Percentiles rank a stretch among this genome's conserved stretches.
phyloP scores from a whole-genome alignment of 176 grass and related monocot species.

The Elaeis guineensis region DNA sequence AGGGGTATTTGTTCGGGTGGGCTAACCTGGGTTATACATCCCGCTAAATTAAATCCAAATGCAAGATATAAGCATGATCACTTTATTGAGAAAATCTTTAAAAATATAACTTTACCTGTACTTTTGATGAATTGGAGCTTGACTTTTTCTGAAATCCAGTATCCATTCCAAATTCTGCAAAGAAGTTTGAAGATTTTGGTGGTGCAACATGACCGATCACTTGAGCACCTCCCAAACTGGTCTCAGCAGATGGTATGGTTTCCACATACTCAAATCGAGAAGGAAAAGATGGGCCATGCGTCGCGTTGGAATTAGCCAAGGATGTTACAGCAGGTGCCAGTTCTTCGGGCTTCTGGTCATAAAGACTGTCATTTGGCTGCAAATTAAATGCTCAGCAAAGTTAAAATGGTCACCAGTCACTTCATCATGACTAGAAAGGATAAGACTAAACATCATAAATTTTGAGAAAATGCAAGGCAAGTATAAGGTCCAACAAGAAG shows the following conservation, averaged over 20 bases:
- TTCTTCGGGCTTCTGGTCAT: slow-evolving; percentile 90
- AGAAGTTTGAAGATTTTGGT: slow-evolving; percentile 77
- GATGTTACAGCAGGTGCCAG: slow-evolving; percentile 38
- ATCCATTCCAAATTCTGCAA: slow-evolving; percentile 68
- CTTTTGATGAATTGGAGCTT: slow-evolving; percentile 42
- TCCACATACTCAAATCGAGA: slow-evolving; percentile 77
- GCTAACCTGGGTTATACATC: no score
- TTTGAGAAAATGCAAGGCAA: not conserved
- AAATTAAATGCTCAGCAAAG: slow-evolving; percentile 3
- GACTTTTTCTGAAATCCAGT: slow-evolving; percentile 65
- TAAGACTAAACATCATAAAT: not conserved
- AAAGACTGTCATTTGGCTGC: slow-evolving; percentile 70
- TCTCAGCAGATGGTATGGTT: slow-evolving; percentile 29
- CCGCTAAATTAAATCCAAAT: no score
- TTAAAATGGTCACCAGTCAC: not conserved
- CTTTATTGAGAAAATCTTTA: not conserved
- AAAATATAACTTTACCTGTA: slow-evolving; percentile 41
- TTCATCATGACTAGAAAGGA: no score
- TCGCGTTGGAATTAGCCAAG: slow-evolving; percentile 23
- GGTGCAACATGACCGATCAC: slow-evolving; percentile 46
- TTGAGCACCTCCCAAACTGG: slow-evolving; percentile 30
- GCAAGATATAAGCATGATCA: not conserved
- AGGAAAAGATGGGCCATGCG: slow-evolving; percentile 31
- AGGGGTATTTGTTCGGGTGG: no score
- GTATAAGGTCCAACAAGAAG: no score